These are phyloP conservation scores for Mycocentrospora acerina DNA, from an alignment of 2,329 filamentous ascomycete species.

Conservation along the genomic window DNA sequence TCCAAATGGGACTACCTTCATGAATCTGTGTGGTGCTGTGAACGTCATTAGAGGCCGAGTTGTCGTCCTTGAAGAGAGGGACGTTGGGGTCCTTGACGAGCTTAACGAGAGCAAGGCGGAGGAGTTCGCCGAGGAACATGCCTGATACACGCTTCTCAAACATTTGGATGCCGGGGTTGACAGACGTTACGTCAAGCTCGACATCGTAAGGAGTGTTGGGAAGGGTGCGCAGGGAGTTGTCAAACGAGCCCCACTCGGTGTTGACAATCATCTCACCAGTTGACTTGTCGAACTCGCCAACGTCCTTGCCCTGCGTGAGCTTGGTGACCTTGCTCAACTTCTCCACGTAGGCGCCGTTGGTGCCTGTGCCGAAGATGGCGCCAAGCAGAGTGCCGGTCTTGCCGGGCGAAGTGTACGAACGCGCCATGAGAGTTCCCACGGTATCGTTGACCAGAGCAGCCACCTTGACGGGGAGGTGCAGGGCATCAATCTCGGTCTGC, in stretches of 20 bases:
- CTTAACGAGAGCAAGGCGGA: conserved; percentile 73
- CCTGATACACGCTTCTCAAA: conserved; percentile 98
- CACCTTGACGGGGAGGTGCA: conserved; percentile 88
- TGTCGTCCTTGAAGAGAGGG: conserved; percentile 74
- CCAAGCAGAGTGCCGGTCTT: conserved; percentile 87
- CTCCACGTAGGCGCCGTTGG: conserved; percentile 96
- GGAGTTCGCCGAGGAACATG: conserved; percentile 96
- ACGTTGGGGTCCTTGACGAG: conserved; percentile 68
- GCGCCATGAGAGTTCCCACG: conserved; percentile 95
- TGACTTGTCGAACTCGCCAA: conserved; percentile 68
- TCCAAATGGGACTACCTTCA: conserved; percentile 65
- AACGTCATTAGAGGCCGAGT: conserved; percentile 68
- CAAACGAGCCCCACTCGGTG: conserved; percentile 97
- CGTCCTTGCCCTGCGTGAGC: conserved; percentile 50
- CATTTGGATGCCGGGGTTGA: conserved; percentile 95
- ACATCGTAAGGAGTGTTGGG: conserved; percentile 83
- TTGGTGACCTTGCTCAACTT: conserved; percentile 86
- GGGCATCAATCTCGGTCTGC: conserved; percentile 83
- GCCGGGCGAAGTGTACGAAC: conserved; percentile 89
- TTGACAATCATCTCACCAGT: conserved; percentile 98
- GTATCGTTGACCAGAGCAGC: conserved; percentile 96
- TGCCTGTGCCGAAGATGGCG: conserved; percentile 95
- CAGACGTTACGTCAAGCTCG: conserved; percentile 73
- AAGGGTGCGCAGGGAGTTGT: conserved; percentile 86
- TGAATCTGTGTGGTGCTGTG: conserved; percentile 64